Evolutionary conservation across 352 stramenopile genomes (phyloP).

Genomic region (Globisporangium solare): DNA sequence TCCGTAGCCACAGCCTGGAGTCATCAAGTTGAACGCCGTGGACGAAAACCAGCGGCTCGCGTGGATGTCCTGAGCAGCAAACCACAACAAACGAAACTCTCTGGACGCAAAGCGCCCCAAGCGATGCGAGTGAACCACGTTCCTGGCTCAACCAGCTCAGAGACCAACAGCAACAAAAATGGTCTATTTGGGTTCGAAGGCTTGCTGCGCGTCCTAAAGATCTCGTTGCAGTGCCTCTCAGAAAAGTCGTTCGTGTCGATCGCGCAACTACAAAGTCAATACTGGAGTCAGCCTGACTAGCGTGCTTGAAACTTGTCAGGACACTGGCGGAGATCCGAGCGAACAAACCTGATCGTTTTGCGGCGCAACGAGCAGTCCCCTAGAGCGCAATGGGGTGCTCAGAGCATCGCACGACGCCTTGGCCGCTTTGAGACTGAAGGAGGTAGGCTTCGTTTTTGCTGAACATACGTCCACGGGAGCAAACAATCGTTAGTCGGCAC

Average conservation of each 20-base stretch:
- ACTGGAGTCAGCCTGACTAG: no score
- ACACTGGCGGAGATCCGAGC: background rate
- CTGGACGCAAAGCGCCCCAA: no score
- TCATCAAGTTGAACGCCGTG: slow-evolving; percentile 26
- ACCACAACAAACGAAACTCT: no score
- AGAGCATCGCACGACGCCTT: background rate
- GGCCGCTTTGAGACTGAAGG: slow-evolving; percentile 1
- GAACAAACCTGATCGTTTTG: background rate
- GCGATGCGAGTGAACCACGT: no score
- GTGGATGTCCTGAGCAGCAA: slow-evolving; percentile 27
- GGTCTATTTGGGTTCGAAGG: no score
- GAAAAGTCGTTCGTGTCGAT: no score
- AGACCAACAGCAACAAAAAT: no score
- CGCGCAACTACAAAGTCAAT: no score
- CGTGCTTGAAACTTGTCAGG: no score
- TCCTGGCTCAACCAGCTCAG: no score
- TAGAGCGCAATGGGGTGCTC: background rate
- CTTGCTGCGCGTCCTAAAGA: no score
- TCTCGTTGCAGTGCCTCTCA: no score
- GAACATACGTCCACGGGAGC: background rate
- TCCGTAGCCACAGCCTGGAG: slow-evolving; percentile 38
- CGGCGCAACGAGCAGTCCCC: background rate
- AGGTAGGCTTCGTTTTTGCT: slow-evolving; percentile 1
- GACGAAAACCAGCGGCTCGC: slow-evolving; percentile 39
- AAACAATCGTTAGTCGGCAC: background rate